Evolutionary conservation across 106 monocot species (phyloP), one percentile per base, ranked within the genome.

Genomic region (Acorus calamus): DNA sequence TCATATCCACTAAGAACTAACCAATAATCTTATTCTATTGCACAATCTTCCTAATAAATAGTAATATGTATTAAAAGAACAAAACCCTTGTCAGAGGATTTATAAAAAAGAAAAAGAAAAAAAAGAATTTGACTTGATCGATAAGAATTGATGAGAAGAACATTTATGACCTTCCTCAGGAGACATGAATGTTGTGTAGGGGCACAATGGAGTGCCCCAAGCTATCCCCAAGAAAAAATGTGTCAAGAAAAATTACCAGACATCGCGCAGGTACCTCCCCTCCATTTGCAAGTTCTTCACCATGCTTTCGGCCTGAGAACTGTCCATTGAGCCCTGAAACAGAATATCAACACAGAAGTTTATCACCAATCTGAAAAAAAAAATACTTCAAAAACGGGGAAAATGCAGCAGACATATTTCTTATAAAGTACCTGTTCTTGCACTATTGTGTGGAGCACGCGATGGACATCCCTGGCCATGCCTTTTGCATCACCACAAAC

Each of bases 401-500:
- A 7, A 45, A 28, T 28, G 28, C 28, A 28, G 28, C 28, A 28
- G 1, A 28, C 28, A 28, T 28, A 28, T 28, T 28, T 28, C 28
- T 28, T 28, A 28, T 28, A 28, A 1, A 28, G 28, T 77, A 87
- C 88, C 85, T 93, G 82, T 10, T 85, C 85, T 61, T 88, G 82
- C 41, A 76, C 80, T 47, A 93, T 85, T 43, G 80, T 76, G 54
- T 93, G 92, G 68, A 93, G 88, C 71, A 76, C 67, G 42, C 84
- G 71, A 58, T 93, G 92, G 44, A 93, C 92, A 66, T 93, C 92
- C 75, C 80, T 75, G 55, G 92, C 92, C 92, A 93, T 93, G 46
- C 92, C 92, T 66, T 93, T 93, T 5, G 92, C 92, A 80, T 92
- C 92, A 51, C 92, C 92, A 70, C 92, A 92, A 5, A 92, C 92